Percentiles rank a stretch among this genome's conserved stretches.
Conservation (phyloP, 192 early-diverging fungal species). For the Lobosporangium transversale region DNA sequence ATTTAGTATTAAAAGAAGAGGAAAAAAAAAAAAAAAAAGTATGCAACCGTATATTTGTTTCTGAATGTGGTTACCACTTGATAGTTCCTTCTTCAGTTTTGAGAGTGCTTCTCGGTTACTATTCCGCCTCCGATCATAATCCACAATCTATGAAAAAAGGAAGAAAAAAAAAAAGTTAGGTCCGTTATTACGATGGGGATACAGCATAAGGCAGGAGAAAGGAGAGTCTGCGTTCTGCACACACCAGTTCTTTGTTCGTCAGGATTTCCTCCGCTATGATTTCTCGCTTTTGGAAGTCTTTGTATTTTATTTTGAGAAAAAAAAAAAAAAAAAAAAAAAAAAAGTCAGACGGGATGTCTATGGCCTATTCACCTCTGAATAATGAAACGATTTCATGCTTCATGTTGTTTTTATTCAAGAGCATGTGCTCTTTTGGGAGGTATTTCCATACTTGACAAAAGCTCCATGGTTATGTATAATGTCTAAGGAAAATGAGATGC, state of each 20-base stretch:
- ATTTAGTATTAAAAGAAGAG: neutral
- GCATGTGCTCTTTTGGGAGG: neutral
- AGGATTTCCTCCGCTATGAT: conserved; percentile 64
- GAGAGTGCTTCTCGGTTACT: conserved; percentile 66
- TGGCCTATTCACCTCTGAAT: neutral
- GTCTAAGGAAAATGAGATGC: too few species aligned
- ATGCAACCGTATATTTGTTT: neutral
- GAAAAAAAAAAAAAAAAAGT: neutral
- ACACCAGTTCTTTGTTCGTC: conserved; percentile 65
- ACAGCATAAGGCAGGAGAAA: too few species aligned
- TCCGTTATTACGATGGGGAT: too few species aligned
- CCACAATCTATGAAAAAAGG: conserved; percentile 54
- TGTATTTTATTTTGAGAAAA: neutral
- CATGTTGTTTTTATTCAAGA: neutral
- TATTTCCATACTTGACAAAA: conserved; percentile 22
- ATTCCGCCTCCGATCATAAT: conserved; percentile 66
- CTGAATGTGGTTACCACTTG: conserved; percentile 27
- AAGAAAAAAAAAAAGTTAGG: neutral
- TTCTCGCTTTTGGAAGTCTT: conserved; percentile 61
- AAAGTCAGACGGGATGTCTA: neutral
- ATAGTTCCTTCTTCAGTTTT: conserved; percentile 54
- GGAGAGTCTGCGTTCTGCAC: neutral
- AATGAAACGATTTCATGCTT: neutral
- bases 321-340: neutral
- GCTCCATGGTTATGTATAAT: neutral